phyloP scores from a whole-genome alignment of 306 rosid genomes.

The Quercus robur region DNA sequence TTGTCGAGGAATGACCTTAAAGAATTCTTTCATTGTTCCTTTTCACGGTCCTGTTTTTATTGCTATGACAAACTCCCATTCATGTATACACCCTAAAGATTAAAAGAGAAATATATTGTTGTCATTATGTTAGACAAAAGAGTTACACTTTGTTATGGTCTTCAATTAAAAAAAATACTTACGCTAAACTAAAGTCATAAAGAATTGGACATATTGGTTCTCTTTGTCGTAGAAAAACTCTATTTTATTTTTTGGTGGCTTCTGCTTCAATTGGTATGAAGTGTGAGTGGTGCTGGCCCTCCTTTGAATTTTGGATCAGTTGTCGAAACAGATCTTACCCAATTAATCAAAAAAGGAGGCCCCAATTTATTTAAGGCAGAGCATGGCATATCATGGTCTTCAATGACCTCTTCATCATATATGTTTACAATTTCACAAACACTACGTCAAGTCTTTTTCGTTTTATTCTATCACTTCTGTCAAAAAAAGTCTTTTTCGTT shows the following conservation, averaged over 20 bases:
- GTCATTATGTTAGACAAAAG: neutral
- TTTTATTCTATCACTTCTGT: too few species aligned
- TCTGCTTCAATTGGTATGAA: neutral
- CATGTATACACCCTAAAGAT: neutral
- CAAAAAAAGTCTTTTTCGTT: too few species aligned
- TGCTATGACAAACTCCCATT: neutral
- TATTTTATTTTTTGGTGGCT: neutral
- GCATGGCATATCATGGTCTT: too few species aligned
- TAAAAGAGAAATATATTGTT: neutral
- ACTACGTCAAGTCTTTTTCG: too few species aligned
- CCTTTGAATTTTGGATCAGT: neutral
- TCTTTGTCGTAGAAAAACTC: neutral
- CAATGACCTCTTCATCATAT: too few species aligned
- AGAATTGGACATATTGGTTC: neutral
- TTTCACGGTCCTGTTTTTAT: neutral
- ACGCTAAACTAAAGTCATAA: neutral
- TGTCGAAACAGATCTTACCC: neutral
- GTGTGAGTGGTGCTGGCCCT: neutral
- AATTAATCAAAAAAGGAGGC: neutral
- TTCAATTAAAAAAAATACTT: neutral
- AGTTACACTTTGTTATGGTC: neutral
- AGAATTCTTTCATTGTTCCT: neutral
- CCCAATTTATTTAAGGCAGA: too few species aligned
- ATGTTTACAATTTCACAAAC: too few species aligned
- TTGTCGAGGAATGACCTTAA: neutral